These are phyloP conservation scores for Cinnamomum chago DNA, from an alignment of 164 flowering plant species.

Conservation along the genomic window DNA sequence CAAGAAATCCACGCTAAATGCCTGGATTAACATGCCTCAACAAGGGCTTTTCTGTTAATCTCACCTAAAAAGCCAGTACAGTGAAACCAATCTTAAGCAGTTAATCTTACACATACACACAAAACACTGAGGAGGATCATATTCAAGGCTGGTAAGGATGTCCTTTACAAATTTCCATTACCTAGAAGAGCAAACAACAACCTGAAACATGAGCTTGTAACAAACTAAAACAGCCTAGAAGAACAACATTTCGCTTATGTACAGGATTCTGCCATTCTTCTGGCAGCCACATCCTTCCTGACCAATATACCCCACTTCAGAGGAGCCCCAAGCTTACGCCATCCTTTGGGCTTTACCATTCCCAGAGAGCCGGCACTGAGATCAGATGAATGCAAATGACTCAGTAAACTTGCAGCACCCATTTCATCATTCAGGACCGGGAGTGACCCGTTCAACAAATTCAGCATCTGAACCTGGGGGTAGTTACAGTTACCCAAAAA, in stretches of 20 bases:
- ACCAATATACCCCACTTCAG: slow-evolving; percentile 37
- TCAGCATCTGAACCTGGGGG: slow-evolving; percentile 21
- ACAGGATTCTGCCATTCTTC: slow-evolving; percentile 19
- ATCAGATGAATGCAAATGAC: slow-evolving; percentile 13
- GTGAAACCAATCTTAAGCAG: background rate
- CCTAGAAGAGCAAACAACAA: background rate
- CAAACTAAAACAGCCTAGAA: too few species aligned
- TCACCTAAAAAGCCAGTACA: background rate
- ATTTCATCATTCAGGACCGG: slow-evolving; percentile 17
- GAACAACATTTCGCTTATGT: background rate
- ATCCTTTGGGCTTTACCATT: slow-evolving; percentile 25
- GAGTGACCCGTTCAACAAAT: slow-evolving; percentile 16
- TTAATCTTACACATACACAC: background rate
- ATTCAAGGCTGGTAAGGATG: background rate
- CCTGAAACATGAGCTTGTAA: background rate
- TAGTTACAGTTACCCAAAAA: slow-evolving; percentile 7
- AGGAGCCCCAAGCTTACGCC: slow-evolving; percentile 54
- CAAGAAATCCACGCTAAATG: too few species aligned
- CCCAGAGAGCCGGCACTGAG: slow-evolving; percentile 16
- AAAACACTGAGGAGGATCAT: background rate
- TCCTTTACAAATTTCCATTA: background rate
- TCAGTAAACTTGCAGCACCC: slow-evolving; percentile 1
- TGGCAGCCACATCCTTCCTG: slow-evolving; percentile 33
- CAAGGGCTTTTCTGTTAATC: too few species aligned
- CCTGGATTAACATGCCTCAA: too few species aligned